Evolutionary conservation across 148 eudicot genomes (phyloP).

Genomic region (Rhododendron mucronatum): DNA sequence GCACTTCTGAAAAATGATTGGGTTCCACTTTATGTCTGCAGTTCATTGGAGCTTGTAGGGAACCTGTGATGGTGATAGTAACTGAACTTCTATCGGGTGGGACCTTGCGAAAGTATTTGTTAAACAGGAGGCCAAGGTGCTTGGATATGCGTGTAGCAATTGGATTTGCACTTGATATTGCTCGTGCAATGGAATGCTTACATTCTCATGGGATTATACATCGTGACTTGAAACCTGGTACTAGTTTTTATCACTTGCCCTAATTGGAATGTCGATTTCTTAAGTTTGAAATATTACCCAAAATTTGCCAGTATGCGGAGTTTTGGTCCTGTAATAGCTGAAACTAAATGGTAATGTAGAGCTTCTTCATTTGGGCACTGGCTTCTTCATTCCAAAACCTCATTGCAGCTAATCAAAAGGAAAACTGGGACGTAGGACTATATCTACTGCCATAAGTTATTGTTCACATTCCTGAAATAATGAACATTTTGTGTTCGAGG

Average conservation of each 20-base stretch:
- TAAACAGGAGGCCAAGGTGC: slow-evolving; percentile 49
- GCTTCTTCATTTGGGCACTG: not conserved
- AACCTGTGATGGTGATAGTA: slow-evolving; percentile 63
- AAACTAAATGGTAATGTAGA: not conserved
- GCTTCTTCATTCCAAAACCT: not conserved
- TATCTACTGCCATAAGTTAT: not conserved
- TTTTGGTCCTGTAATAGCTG: not conserved
- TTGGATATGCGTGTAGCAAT: slow-evolving; percentile 47
- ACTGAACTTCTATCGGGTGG: slow-evolving; percentile 68
- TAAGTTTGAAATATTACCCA: not conserved
- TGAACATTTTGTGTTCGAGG: not conserved
- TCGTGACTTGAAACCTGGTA: slow-evolving; percentile 74
- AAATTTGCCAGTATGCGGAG: not conserved
- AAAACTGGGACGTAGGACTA: not conserved
- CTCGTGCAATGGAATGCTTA: slow-evolving; percentile 73
- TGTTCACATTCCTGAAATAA: not conserved
- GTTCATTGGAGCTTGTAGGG: slow-evolving; percentile 69
- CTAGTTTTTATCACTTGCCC: not conserved
- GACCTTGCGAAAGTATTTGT: slow-evolving; percentile 50
- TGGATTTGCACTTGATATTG: slow-evolving; percentile 69
- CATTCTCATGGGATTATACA: slow-evolving; percentile 77
- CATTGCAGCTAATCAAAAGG: not conserved
- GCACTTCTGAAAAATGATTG: not conserved
- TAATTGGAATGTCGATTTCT: not conserved
- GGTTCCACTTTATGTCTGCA: slow-evolving; percentile 9